Percentiles rank a stretch among this genome's conserved stretches.
phyloP scores from a whole-genome alignment of 2,329 filamentous ascomycete species.

The Pseudogymnoascus sp. region DNA sequence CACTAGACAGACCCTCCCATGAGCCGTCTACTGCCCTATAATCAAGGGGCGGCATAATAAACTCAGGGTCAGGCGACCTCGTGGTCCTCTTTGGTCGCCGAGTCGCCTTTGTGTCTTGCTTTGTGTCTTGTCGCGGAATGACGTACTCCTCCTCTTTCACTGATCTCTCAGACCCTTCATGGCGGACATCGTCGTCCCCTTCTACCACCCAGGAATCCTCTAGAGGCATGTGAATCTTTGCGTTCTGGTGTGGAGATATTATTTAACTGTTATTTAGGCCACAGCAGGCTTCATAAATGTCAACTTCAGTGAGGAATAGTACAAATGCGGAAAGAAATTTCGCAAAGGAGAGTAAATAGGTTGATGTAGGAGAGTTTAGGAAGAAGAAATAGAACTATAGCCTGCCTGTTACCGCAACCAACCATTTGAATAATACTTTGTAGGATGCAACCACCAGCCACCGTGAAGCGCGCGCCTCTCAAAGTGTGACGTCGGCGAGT shows the following conservation, averaged over 20 bases:
- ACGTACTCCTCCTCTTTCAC: conserved; percentile 7
- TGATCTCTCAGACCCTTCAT: conserved; percentile 10
- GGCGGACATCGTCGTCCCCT: conserved; percentile 17
- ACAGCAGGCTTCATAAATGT: background rate
- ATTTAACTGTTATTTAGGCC: background rate
- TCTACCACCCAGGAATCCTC: conserved; percentile 28
- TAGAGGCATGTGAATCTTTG: conserved; percentile 14
- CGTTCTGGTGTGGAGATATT: background rate
- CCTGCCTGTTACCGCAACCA: background rate
- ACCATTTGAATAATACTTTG: conserved; percentile 1
- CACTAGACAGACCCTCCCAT: conserved; percentile 19
- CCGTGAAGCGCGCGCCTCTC: background rate
- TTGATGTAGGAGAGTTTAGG: background rate
- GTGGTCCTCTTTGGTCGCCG: conserved; percentile 4
- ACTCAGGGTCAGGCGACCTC: conserved; percentile 25
- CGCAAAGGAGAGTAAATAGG: background rate
- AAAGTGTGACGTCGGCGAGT: background rate
- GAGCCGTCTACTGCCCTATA: conserved; percentile 23
- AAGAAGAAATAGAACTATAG: background rate
- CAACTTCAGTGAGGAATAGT: background rate
- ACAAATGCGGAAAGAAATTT: background rate
- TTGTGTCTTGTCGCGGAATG: background rate
- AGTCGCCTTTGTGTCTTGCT: background rate
- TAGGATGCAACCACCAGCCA: background rate
- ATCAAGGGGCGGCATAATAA: conserved; percentile 28